Evolutionary conservation across 129 eudicot genomes (phyloP).

Genomic region (Flaveria bidentis): DNA sequence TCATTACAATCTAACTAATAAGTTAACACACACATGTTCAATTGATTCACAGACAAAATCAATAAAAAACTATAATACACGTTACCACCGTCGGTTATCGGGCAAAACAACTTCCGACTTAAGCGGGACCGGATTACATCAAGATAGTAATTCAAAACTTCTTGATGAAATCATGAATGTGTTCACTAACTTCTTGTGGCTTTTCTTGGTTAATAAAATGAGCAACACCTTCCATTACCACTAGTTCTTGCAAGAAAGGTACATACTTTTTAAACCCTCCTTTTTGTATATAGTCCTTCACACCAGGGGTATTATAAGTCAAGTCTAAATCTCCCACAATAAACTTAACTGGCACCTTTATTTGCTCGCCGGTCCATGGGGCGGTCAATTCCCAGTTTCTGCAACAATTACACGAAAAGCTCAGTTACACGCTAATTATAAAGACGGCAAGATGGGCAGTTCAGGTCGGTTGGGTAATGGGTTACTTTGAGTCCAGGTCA

Average conservation of each 20-base stretch:
- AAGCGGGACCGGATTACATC: neutral
- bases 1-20: neutral
- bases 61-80: neutral
- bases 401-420: slow-evolving; percentile 10
- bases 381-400: slow-evolving; percentile 86
- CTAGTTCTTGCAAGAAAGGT: slow-evolving; percentile 81
- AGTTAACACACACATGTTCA: neutral
- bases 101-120: neutral
- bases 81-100: neutral
- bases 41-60: neutral
- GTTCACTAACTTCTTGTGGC: slow-evolving; percentile 59
- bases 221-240: slow-evolving; percentile 86
- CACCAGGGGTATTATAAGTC: slow-evolving; percentile 77
- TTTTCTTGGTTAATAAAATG: slow-evolving; percentile 76
- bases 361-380: slow-evolving; percentile 67
- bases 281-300: slow-evolving; percentile 65
- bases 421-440: neutral
- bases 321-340: slow-evolving; percentile 82
- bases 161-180: slow-evolving; percentile 67
- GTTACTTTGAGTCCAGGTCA: neutral
- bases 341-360: slow-evolving; percentile 85
- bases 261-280: slow-evolving; percentile 70
- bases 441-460: neutral
- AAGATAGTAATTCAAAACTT: slow-evolving; percentile 48
- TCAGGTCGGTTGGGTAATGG: neutral